These are phyloP conservation scores for Leccinum glutinopallens DNA, from an alignment of 1,284 basidiomycete genomes.

Conservation along the genomic window DNA sequence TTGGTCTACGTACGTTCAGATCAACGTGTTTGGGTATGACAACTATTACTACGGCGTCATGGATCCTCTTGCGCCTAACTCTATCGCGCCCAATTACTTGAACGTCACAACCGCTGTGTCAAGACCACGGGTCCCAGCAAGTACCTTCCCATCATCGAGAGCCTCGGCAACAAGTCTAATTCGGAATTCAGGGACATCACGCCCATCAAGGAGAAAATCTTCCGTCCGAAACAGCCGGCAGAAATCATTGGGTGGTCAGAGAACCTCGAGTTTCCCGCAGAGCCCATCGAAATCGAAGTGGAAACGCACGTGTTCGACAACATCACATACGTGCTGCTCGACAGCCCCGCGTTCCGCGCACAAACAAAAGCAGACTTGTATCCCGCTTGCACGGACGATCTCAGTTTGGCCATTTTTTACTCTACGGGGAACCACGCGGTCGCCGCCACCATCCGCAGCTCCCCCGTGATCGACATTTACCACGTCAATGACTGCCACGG, in stretches of 20 bases:
- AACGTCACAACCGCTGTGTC: conserved; percentile 89
- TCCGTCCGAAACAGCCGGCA: conserved; percentile 53
- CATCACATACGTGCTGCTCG: conserved; percentile 82
- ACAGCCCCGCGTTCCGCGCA: conserved; percentile 41
- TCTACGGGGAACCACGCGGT: conserved; percentile 97
- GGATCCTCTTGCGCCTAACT: conserved; percentile 88
- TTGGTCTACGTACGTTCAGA: conserved; percentile 87
- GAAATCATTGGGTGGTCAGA: conserved; percentile 93
- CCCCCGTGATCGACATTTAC: conserved; percentile 86
- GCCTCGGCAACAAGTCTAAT: conserved; percentile 64
- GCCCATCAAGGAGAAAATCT: conserved; percentile 65
- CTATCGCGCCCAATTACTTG: conserved; percentile 80
- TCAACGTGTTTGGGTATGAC: conserved; percentile 88
- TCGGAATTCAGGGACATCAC: conserved; percentile 59
- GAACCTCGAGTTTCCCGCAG: conserved; percentile 87
- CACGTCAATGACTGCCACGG: conserved; percentile 93
- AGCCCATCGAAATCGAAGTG: conserved; percentile 94
- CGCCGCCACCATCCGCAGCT: conserved; percentile 82
- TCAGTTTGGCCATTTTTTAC: conserved; percentile 94
- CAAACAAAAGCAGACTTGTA: conserved; percentile 94
- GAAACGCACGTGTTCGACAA: conserved; percentile 91
- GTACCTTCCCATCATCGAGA: conserved; percentile 78
- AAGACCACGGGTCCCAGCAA: conserved; percentile 65
- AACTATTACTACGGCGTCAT: conserved; percentile 89
- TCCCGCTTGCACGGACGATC: conserved; percentile 93